Percentiles rank a stretch among this genome's conserved stretches.
These are phyloP conservation scores for Debaryomyces udenii DNA, from an alignment of 1,139 yeast genomes.

Conservation along the genomic window DNA sequence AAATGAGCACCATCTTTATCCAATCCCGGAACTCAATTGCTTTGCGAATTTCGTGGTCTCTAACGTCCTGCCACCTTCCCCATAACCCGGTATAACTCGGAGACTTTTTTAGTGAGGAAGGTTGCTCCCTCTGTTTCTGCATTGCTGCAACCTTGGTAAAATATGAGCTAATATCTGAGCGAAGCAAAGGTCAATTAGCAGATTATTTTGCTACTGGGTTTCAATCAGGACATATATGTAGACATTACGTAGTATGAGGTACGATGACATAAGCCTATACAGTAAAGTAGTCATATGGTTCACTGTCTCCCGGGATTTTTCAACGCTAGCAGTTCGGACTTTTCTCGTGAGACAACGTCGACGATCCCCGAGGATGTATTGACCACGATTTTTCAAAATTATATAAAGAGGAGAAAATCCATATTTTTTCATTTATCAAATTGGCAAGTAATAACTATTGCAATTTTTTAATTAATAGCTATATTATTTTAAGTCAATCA, in stretches of 20 bases:
- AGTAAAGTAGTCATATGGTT: conserved; percentile 7
- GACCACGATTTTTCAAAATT: conserved; percentile 4
- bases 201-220: no score
- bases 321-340: conserved; percentile 9
- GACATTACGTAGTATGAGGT: conserved; percentile 8
- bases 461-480: background rate
- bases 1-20: background rate
- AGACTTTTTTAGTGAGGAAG: background rate
- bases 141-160: no score
- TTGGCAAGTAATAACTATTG: no score
- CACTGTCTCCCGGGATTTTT: conserved; percentile 13
- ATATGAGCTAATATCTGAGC: no score
- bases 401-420: conserved; percentile 14
- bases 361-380: conserved; percentile 9
- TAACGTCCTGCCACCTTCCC: background rate
- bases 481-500: background rate
- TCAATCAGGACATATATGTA: background rate
- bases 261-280: conserved; percentile 6
- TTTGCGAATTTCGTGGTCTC: conserved; percentile 7
- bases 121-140: background rate
- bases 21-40: conserved; percentile 5
- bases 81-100: conserved; percentile 6
- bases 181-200: no score
- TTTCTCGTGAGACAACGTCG: conserved; percentile 8
- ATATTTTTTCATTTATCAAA: conserved; percentile 1